Evolutionary conservation across 2,329 filamentous ascomycete species (phyloP).

Genomic region (Hypomyces rosellus): DNA sequence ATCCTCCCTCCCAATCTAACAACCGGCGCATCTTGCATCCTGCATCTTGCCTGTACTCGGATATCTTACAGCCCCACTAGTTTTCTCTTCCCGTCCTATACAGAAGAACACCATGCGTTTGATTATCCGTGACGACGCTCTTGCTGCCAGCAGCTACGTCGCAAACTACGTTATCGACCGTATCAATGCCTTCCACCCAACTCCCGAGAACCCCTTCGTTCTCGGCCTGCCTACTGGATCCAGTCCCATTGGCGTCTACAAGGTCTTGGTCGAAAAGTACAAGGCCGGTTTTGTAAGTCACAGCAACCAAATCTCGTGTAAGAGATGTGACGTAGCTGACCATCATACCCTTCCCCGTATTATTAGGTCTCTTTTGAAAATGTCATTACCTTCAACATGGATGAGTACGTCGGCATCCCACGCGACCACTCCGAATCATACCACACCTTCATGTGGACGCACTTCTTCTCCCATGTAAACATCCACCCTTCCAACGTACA

Average conservation of each 20-base stretch:
- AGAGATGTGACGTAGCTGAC: conserved; percentile 1
- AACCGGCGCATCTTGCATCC: no score
- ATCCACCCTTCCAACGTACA: conserved; percentile 77
- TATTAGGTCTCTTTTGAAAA: conserved; percentile 72
- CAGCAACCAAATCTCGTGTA: conserved; percentile 10
- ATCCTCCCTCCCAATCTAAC: background rate
- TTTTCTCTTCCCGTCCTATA: conserved; percentile 16
- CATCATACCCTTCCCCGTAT: background rate
- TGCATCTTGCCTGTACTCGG: no score
- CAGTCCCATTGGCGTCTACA: conserved; percentile 72
- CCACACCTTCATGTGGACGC: conserved; percentile 89
- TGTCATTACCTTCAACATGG: conserved; percentile 92
- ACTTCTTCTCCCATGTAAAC: conserved; percentile 83
- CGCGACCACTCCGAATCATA: conserved; percentile 81
- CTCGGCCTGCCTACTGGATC: conserved; percentile 79
- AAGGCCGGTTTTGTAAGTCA: conserved; percentile 53
- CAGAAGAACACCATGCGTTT: conserved; percentile 57
- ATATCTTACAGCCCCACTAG: conserved; percentile 4
- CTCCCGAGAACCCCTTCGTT: conserved; percentile 67
- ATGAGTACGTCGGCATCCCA: conserved; percentile 81
- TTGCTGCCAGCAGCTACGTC: conserved; percentile 65
- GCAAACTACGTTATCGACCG: conserved; percentile 78
- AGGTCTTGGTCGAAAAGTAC: conserved; percentile 64
- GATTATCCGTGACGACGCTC: conserved; percentile 70
- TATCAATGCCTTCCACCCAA: conserved; percentile 71